These are phyloP conservation scores for Irpex sp. DNA, from an alignment of 1,284 basidiomycete genomes.

Conservation along the genomic window DNA sequence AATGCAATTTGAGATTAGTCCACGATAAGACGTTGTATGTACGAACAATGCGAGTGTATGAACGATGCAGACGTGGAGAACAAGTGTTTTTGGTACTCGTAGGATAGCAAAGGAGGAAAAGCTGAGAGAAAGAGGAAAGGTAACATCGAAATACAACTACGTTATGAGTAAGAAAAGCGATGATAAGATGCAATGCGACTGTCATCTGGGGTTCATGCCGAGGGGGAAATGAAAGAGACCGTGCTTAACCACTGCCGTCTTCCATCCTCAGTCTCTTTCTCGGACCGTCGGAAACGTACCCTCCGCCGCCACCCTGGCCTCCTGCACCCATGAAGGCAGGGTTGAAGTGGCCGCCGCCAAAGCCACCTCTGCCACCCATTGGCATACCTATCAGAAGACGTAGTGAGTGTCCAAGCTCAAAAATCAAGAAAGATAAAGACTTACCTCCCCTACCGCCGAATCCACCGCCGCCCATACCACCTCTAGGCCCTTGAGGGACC, in stretches of 20 bases:
- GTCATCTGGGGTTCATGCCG: background rate
- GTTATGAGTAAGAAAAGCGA: background rate
- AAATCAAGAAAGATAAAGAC: conserved; percentile 30
- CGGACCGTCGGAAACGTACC: conserved; percentile 45
- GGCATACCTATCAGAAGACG: conserved; percentile 32
- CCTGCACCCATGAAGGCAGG: conserved; percentile 62
- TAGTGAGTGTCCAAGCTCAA: background rate
- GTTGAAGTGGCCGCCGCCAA: conserved; percentile 63
- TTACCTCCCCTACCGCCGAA: background rate
- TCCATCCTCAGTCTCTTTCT: conserved; percentile 52
- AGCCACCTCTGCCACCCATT: conserved; percentile 44
- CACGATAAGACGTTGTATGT: background rate
- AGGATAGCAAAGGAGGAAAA: background rate
- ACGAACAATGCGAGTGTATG: background rate
- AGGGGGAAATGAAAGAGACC: background rate
- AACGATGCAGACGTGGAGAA: background rate
- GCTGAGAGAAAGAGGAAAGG: background rate
- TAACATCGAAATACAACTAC: background rate
- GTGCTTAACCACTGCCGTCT: conserved; percentile 32
- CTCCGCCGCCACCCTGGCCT: conserved; percentile 34
- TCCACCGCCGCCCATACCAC: conserved; percentile 33
- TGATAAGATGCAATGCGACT: background rate
- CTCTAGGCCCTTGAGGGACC: conserved; percentile 59
- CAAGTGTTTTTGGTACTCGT: background rate
- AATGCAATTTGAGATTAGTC: background rate